Base-by-base conservation (phyloP, 2,329 filamentous ascomycete species). In the Sclerotiophoma versabilis region DNA sequence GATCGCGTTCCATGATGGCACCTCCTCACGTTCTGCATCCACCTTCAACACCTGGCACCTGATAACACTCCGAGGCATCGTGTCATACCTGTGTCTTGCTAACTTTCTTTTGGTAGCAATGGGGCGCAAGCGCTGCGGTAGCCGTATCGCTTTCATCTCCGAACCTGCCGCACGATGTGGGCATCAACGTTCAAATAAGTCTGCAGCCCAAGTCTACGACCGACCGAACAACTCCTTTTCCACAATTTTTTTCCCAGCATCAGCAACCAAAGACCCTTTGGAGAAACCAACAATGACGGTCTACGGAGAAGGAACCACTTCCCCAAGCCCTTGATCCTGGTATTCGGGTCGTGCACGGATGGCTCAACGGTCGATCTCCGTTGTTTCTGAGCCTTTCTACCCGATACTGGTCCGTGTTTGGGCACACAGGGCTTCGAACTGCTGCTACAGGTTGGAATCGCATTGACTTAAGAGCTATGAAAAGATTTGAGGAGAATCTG, bases 281-380 rank as follows among this genome's bases (percentile, higher is more conserved):
- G 15, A 8, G 19, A 15, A 36, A n/a, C 8, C 30, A 25, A 43
- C 12, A 39, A 45, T 45, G 49, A 45, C 33, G 41, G 43, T 19
- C 19, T 32, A 14, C 23, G 48, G 39, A 37, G 29, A 1, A 15
- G 14, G 12, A 42, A 8, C 29, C 15, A 29, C 30, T 41, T 27
- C 34, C 27, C 41, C 33, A 39, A 5, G 22, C 23, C 41, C 49
- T 32, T 45, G 49, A 39, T 46, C 49, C 49, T 22, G 41, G 49
- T 11, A 23, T 22, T 36, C 26, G 49, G 49, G 27, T 34, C 34
- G 41, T 46, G 49, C 49, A 46, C 11, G 41, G 17, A 15, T 17
- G 19, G 19, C 26, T 32, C 33, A 32, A 38, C 33, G 48, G 33
- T 37, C 39, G 48, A 51, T 51, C 48, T 25, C 12, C 38, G 37